Evolutionary conservation across 1,284 basidiomycete species (phyloP).

Genomic region (Golubevia sp.): DNA sequence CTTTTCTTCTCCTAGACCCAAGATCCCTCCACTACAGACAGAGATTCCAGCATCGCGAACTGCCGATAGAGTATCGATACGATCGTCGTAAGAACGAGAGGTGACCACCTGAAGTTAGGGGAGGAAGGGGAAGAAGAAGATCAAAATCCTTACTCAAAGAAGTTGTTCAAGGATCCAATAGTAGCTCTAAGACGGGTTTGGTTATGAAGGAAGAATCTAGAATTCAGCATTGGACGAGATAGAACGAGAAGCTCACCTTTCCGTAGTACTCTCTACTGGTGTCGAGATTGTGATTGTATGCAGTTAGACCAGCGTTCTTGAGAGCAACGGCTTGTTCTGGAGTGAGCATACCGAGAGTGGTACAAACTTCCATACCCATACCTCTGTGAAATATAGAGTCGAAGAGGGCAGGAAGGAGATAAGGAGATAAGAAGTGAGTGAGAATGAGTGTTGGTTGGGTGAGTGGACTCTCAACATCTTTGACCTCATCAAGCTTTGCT

Average conservation of each 20-base stretch:
- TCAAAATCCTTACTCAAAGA: no score
- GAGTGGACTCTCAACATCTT: neutral
- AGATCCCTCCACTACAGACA: conserved; percentile 94
- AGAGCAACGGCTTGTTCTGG: conserved; percentile 83
- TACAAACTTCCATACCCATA: conserved; percentile 76
- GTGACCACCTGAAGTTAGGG: conserved; percentile 77
- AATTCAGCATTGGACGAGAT: conserved; percentile 7
- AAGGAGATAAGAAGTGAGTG: no score
- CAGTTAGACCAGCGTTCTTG: conserved; percentile 93
- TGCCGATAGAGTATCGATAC: conserved; percentile 83
- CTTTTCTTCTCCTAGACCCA: conserved; percentile 90
- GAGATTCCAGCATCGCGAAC: conserved; percentile 94
- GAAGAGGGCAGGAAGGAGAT: neutral
- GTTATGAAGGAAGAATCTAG: neutral
- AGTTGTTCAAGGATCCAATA: no score
- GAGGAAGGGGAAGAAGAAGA: neutral
- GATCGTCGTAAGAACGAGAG: conserved; percentile 90
- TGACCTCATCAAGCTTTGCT: neutral
- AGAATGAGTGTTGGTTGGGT: neutral
- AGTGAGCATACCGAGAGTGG: conserved; percentile 93
- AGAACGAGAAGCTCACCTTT: conserved; percentile 66
- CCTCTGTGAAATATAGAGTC: conserved; percentile 24
- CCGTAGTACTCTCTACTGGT: conserved; percentile 97
- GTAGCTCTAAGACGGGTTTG: conserved; percentile 1
- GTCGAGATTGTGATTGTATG: conserved; percentile 98